Evolutionary conservation across 2,329 filamentous ascomycete genomes (phyloP), one percentile per base, ranked within the genome.

Genomic region (Beauveria pseudobassiana): DNA sequence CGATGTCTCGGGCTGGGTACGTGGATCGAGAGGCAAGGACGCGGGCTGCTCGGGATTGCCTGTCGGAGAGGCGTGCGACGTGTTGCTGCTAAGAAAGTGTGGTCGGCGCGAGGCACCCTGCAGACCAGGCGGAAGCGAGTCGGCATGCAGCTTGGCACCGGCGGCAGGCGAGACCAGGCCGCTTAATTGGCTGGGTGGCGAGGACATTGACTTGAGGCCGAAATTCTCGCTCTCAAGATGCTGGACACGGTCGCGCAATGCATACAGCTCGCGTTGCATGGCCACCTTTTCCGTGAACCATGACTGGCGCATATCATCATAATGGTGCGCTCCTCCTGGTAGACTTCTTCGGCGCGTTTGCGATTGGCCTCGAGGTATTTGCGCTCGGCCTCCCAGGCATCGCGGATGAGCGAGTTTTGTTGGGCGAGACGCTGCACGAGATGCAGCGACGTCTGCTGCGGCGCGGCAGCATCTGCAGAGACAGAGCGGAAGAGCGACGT

Each of bases 371-470:
- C 81, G 61, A 84, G 73, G 61, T 82, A 77, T 55, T 77, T 78
- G 40, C 81, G 77, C 68, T 84, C 81, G 10, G 78, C 78, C 66
- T 81, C 79, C 80, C 80, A 82, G 22, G 77, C 79, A 62, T 81
- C 79, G 26, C 77, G 72, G 46, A 78, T 78, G 30, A 74, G 67
- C 38, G 70, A 67, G 64, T 78, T 78, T 65, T 80, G 78, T 63
- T 76, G 74, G 26, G 75, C 67, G 14, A 79, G 70, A 5, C 75
- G 74, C 45, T 74, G 75, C 30, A 79, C 72, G 30, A 76, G 72
- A 46, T 74, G 72, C 28, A 68, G 64, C 2, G 74, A 71, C 18
- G 71, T 68, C 54, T 69, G 71, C 58, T 45, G 65, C 42, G 38
- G 65, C 43, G 68, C 65, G 26, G 66, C 60, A 9, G 67, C 58